Evolutionary conservation across 345 rosid species (phyloP), one percentile per base, ranked within the genome.

Genomic region (Arabidopsis suecica): DNA sequence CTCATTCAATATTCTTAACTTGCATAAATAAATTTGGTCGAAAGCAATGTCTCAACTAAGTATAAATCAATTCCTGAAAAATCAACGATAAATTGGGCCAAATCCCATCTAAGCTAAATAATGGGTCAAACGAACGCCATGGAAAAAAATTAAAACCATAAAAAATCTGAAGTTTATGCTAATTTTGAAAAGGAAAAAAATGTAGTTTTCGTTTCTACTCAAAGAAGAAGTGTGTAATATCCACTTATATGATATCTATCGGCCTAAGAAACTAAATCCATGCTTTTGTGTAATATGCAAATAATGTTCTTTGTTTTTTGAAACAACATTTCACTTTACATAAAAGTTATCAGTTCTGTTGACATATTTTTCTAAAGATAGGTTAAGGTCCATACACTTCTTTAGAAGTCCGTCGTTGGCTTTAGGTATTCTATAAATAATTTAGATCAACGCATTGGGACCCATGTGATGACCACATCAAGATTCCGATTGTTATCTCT

Each of bases 401-500:
- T 57, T 69, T 33, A 48, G n/a, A 65, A 59, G 81, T 66, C 42
- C 63, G 36, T 78, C 53, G 18, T 59, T 53, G 42, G 77, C 63
- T 59, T 58, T 78, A 23, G 12, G 56, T 69, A 44, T 28, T 68
- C 53, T n/a, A 55, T 5, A 37, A 42, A 65, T 23, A 54, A 56
- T 45, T 50, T 65, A 41, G 42, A 72, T 71, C 68, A 78, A 78
- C 81, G 69, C 64, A 42, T 23, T 51, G 73, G 81, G 81, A 44
- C 78, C 73, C 78, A 78, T 60, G 37, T 66, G 74, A 60, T 72
- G 77, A 72, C 77, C 49, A 59, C 51, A 78, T 72, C 81, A 78
- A 78, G 69, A 78, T 78, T 78, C 81, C 74, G 54, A 70, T 56
- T 56, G 16, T 77, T 45, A 69, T 63, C 45, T 37, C 38, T 48